Conservation (phyloP, 768 basidiomycete genomes). For the Leccinum fibrillosum region DNA sequence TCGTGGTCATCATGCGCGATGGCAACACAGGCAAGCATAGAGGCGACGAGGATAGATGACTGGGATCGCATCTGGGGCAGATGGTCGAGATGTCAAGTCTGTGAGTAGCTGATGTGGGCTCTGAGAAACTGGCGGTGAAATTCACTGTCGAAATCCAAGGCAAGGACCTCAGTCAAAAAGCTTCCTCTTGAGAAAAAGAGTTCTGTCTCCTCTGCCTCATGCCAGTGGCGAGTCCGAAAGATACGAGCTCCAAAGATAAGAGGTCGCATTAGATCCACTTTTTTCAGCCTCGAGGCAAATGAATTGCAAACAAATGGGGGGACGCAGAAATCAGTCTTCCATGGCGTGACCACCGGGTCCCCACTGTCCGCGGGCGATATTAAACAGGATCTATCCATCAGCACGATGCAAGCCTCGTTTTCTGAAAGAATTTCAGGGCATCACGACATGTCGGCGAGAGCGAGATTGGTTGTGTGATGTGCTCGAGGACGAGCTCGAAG, state of each 20-base stretch:
- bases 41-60: constrained; percentile 22
- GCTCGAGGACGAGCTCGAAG: constrained; percentile 69
- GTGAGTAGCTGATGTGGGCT: neutral
- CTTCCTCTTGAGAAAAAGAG: constrained; percentile 26
- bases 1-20: constrained; percentile 39
- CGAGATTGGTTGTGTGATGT: neutral
- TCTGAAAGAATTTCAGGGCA: constrained; percentile 1
- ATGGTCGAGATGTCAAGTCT: neutral
- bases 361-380: neutral
- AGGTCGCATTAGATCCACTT: neutral
- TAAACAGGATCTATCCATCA: constrained; percentile 14
- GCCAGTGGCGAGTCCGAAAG: constrained; percentile 11
- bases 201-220: constrained; percentile 18
- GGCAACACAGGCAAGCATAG: constrained; percentile 26
- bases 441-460: neutral
- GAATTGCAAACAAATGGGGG: neutral
- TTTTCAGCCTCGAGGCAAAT: constrained; percentile 51
- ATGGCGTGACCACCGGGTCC: too few species aligned
- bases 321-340: neutral
- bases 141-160: neutral
- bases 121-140: neutral
- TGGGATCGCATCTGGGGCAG: constrained; percentile 22
- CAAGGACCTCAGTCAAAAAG: constrained; percentile 14
- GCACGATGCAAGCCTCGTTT: constrained; percentile 31
- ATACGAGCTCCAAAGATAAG: constrained; percentile 17